Conservation (phyloP, 2,329 filamentous ascomycete species). For the Aspergillus pseudoglaucus region DNA sequence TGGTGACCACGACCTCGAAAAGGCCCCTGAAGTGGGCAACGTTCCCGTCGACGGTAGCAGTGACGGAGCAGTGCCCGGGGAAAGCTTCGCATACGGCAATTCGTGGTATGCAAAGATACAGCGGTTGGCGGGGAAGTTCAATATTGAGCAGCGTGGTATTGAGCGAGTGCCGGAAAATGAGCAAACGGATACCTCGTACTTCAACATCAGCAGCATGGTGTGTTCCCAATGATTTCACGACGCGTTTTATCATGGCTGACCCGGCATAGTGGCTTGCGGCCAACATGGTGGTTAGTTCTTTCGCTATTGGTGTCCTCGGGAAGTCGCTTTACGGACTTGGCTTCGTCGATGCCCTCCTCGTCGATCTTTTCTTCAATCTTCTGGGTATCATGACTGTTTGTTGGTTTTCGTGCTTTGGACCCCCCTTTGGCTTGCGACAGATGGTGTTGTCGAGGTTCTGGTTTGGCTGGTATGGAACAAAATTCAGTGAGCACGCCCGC, state of each 20-base stretch:
- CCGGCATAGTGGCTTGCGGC: slow-evolving; percentile 62
- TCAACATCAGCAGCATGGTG: slow-evolving; percentile 67
- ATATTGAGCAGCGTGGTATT: slow-evolving; percentile 68
- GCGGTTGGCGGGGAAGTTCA: slow-evolving; percentile 57
- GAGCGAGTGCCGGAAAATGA: slow-evolving; percentile 67
- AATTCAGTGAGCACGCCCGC: slow-evolving; percentile 49
- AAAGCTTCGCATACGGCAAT: slow-evolving; percentile 54
- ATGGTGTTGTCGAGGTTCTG: slow-evolving; percentile 75
- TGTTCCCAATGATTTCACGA: slow-evolving; percentile 21
- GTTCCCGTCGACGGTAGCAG: slow-evolving; percentile 28
- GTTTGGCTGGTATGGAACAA: slow-evolving; percentile 66
- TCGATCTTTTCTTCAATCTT: slow-evolving; percentile 69
- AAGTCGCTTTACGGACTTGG: slow-evolving; percentile 64
- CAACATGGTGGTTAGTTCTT: slow-evolving; percentile 71
- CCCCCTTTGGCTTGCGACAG: slow-evolving; percentile 66
- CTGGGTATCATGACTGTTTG: slow-evolving; percentile 66
- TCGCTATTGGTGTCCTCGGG: slow-evolving; percentile 66
- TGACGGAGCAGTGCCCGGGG: slow-evolving; percentile 47
- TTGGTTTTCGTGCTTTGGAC: slow-evolving; percentile 72
- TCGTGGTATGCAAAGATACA: slow-evolving; percentile 54
- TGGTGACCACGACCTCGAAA: slow-evolving; percentile 26
- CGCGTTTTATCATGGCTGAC: slow-evolving; percentile 5
- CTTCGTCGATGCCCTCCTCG: slow-evolving; percentile 65
- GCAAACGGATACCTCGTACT: slow-evolving; percentile 57
- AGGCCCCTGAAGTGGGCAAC: slow-evolving; percentile 24